Evolutionary conservation across 2,329 filamentous ascomycete genomes (phyloP), one percentile per base, ranked within the genome.

Genomic region (Xylariaceae sp.): DNA sequence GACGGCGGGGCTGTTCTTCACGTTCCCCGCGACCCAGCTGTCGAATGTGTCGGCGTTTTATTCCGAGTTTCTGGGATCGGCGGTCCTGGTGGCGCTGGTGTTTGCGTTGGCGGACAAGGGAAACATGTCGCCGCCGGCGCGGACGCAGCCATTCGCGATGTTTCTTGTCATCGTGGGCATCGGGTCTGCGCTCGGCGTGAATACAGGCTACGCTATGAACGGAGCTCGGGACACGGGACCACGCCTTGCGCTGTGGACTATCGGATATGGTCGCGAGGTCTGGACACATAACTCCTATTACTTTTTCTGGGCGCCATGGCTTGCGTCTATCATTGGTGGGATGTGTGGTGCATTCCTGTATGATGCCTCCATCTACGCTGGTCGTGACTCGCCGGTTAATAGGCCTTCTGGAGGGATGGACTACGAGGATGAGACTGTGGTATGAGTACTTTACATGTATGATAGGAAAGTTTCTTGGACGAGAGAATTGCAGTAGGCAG

Each of bases 1-100:
- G 8, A 43, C 41, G 31, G 41, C 41, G 15, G 36, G 41, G 22
- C 18, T 43, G 16, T 39, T 43, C 37, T 39, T 43, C 41, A 43
- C 41, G 18, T 16, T 43, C 15, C 41, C 41, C 12, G 41, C 41
- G 19, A 29, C 28, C 16, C 35, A 38, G 17, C 41, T 43, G 4
- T 19, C 41, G 11, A 18, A 34, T 19, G 9, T 32, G 6, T 24
- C 26, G 9, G 39, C 39, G 12, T 42, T 42, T 34, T 42, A 37
- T 34, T 37, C 39, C 34, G 39, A 42, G 39, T 42, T 42, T 34
- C 29, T 42, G 17, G 39, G 13, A n/a, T 37, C 39, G 9, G 39
- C 39, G 19, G 34, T 37, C 7, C 39, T 42, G 9, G 16, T 42
- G 13, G 34, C 34, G 8, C 22, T 42, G 6, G 29, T 42, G 31